Evolutionary conservation across 176 grass and related monocot species (phyloP), one percentile per base, ranked within the genome.

Genomic region (Oryza australiensis): DNA sequence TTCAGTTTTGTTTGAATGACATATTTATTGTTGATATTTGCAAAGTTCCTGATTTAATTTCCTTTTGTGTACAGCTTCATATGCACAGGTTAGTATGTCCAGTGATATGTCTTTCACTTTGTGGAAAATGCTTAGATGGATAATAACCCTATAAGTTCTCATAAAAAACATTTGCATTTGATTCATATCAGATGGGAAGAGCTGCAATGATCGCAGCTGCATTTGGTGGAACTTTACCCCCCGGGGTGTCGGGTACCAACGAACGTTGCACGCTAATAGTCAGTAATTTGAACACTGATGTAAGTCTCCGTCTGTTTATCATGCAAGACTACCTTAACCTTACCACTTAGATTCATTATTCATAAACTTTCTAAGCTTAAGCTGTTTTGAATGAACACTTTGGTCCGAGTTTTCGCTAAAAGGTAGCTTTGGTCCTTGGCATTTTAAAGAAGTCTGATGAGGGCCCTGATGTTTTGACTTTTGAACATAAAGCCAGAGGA

Each of bases 261-360:
- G 95, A 94, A 75, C 90, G 93, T 74, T 93, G 93, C 82, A 99
- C 93, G 49, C 82, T 99, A 20, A 88, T 99, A 80, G 91, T 92
- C 70, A 99, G 93, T 90, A 99, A 99, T 88, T 89, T 99, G 78
- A 89, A 99, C 83, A 82, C 91, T 74, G 91, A 91, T 75, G 93
- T 99, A 99, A 99, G 93, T 85, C 42, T 81, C n/a, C 14, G 62
- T 26, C 70, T 87, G 23, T 63, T 70, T 48, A 32, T 26, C 32
- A 41, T 68, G 70, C 10, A 29, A 60, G 22, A 2, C 74, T 76
- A 18, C 34, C 41, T 35, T 65, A 49, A 65, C n/a, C 18, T 33
- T 49, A n/a, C 15, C 38, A 42, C 22, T 51, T 67, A 42, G 4
- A 12, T 30, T 66, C 9, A 1, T 83, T 74, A 37, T 78, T 48